Evolutionary conservation across 2,329 filamentous ascomycete genomes (phyloP).

Genomic region (Penicillium hesseltinei): DNA sequence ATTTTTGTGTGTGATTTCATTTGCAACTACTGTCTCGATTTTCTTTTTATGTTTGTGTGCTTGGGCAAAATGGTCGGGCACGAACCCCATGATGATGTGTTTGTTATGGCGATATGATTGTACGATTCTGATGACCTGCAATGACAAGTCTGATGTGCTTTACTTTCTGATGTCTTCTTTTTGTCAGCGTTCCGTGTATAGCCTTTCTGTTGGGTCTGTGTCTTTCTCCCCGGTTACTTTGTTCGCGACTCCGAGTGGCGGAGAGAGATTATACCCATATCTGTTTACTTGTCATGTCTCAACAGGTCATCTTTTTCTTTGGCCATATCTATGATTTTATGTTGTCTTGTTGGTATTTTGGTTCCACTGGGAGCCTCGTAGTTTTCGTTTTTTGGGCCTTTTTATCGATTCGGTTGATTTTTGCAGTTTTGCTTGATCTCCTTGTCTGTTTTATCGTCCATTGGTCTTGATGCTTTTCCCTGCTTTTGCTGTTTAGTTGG

Average conservation of each 20-base stretch:
- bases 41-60: slow-evolving; percentile 9
- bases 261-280: slow-evolving; percentile 27
- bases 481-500: slow-evolving; percentile 6
- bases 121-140: slow-evolving; percentile 38
- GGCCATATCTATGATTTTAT: slow-evolving; percentile 14
- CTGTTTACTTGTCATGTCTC: slow-evolving; percentile 23
- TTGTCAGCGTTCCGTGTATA: slow-evolving; percentile 20
- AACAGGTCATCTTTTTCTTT: slow-evolving; percentile 21
- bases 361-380: slow-evolving; percentile 1
- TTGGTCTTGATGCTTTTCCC: not conserved
- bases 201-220: slow-evolving; percentile 12
- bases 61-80: slow-evolving; percentile 10
- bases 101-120: slow-evolving; percentile 34
- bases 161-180: slow-evolving; percentile 14
- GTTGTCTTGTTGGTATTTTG: slow-evolving; percentile 2
- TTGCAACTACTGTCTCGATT: slow-evolving; percentile 24
- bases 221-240: slow-evolving; percentile 13
- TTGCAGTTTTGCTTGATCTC: not conserved
- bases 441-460: not conserved
- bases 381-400: not conserved
- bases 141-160: slow-evolving; percentile 27
- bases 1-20: slow-evolving; percentile 17
- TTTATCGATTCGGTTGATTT: slow-evolving; percentile 3
- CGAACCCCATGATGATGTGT: slow-evolving; percentile 4
- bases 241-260: slow-evolving; percentile 19